phyloP scores from a whole-genome alignment of 164 flowering plant species.

The Berberis vulgaris region DNA sequence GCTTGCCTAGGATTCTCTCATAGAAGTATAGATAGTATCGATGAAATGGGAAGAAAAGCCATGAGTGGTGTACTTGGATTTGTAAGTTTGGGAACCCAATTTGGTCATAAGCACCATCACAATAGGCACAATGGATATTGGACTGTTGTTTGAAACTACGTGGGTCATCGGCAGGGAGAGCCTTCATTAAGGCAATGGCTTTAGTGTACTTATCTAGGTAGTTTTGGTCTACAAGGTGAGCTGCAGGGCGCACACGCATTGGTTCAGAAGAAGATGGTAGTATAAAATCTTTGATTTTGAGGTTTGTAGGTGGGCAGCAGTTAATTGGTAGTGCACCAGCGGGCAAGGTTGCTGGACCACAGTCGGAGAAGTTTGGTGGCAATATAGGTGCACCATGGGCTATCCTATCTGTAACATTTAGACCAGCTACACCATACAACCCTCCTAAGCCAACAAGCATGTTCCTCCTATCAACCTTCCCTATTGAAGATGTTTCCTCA shows the following conservation, averaged over 20 bases:
- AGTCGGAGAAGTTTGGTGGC: constrained; percentile 25
- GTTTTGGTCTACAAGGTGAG: constrained; percentile 10
- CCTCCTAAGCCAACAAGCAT: constrained; percentile 48
- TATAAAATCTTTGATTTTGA: constrained; percentile 26
- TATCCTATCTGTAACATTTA: constrained; percentile 3
- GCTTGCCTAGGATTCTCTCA: constrained; percentile 44
- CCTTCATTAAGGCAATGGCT: constrained; percentile 22
- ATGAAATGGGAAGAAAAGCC: constrained; percentile 67
- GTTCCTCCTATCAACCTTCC: constrained; percentile 34
- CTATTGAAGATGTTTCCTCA: background rate
- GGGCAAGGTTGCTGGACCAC: constrained; percentile 29
- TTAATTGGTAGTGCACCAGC: constrained; percentile 21
- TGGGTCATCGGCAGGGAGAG: constrained; percentile 41
- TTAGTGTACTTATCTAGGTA: constrained; percentile 18
- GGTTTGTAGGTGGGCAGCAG: constrained; percentile 36
- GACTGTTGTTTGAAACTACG: constrained; percentile 56
- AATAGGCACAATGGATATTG: constrained; percentile 63
- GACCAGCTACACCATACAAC: constrained; percentile 25
- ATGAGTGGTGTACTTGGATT: constrained; percentile 47
- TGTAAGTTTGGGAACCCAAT: constrained; percentile 35
- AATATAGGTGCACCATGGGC: constrained; percentile 27
- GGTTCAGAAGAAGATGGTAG: constrained; percentile 10
- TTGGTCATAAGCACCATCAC: constrained; percentile 45
- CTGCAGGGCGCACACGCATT: constrained; percentile 14
- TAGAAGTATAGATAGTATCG: constrained; percentile 39